Conservation (phyloP, 1,284 basidiomycete species). For the Fistulinella staudtii region DNA sequence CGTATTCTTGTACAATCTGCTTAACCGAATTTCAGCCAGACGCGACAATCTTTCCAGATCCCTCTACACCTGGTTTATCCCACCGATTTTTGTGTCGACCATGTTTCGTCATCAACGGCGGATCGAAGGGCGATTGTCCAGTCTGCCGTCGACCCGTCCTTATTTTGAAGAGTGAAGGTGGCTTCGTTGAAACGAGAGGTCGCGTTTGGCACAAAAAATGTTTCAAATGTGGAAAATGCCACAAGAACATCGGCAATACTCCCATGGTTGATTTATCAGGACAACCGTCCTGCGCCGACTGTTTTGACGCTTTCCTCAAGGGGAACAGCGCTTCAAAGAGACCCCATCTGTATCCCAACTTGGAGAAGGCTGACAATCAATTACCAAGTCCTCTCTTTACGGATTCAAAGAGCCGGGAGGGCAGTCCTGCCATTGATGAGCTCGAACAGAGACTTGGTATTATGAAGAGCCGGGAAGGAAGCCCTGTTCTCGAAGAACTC, state of each 20-base stretch:
- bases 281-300: slow-evolving; percentile 68
- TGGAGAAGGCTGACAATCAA: slow-evolving; percentile 27
- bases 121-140: slow-evolving; percentile 69
- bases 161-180: slow-evolving; percentile 69
- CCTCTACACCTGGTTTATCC: slow-evolving; percentile 37
- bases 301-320: slow-evolving; percentile 69
- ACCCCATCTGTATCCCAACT: slow-evolving; percentile 26
- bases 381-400: slow-evolving; percentile 41
- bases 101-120: slow-evolving; percentile 67
- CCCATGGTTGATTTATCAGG: slow-evolving; percentile 82
- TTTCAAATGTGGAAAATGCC: slow-evolving; percentile 69
- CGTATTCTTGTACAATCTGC: slow-evolving; percentile 67
- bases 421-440: slow-evolving; percentile 53
- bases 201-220: slow-evolving; percentile 76
- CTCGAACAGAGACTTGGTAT: slow-evolving; percentile 56
- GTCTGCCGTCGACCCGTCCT: slow-evolving; percentile 65
- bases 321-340: slow-evolving; percentile 47
- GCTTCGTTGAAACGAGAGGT: slow-evolving; percentile 64
- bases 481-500: slow-evolving; percentile 58
- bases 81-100: slow-evolving; percentile 65
- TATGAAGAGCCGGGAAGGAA: slow-evolving; percentile 52
- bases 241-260: slow-evolving; percentile 62
- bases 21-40: slow-evolving; percentile 65
- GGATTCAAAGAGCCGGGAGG: slow-evolving; percentile 41
- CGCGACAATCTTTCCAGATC: slow-evolving; percentile 78